Evolutionary conservation across 1,139 yeast species (phyloP), one percentile per base, ranked within the genome.

Genomic region (Pichia kudriavzevii): DNA sequence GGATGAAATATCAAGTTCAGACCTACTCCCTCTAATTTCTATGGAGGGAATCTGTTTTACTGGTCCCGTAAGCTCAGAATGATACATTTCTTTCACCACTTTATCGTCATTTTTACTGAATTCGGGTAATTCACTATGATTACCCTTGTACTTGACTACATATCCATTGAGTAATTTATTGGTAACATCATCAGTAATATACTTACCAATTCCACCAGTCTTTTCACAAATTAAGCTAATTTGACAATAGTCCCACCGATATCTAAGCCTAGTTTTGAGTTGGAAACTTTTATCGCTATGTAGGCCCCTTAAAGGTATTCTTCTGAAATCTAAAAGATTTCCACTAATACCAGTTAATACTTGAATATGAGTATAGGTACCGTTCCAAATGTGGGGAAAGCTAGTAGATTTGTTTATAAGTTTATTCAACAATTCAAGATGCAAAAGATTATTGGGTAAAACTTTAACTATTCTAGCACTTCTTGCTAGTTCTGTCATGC

Each of bases 301-400:
- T 2, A 64, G 38, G 28, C 59, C 62, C 3, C 48, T 47, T 3
- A 61, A 29, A 3, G 56, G 49, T 1, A 64, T 49, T 40, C 66
- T 56, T 37, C 69, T 53, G 38, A 64, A 69, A 43, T 66, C 71
- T 9, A 64, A 32, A 7, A 67, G 40, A 4, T 39, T 45, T 0
- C 66, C 66, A 7, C 55, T 42, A 13, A 55, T 42, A 2, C 52
- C 55, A 5, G 55, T 46, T 4, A 56, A 45, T 2, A 61, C 46
- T 34, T 54, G 56, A 0, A 59, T 32, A 7, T 56, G 51, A 4
- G 58, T 36, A 10, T 44, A 31, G 23, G 52, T 52, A 1, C 59
- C 61, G 44, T 63, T 63, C 66, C 67, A 63, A 13, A 30, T 22
- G 11, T 41, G 39, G 1, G 48, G 24, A 0, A 53, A 28, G 2